A percentile compares a stretch with the other conserved stretches of the same genome.
These are phyloP conservation scores for Tagetes erecta DNA, from an alignment of 129 eudicot species.

Conservation along the genomic window DNA sequence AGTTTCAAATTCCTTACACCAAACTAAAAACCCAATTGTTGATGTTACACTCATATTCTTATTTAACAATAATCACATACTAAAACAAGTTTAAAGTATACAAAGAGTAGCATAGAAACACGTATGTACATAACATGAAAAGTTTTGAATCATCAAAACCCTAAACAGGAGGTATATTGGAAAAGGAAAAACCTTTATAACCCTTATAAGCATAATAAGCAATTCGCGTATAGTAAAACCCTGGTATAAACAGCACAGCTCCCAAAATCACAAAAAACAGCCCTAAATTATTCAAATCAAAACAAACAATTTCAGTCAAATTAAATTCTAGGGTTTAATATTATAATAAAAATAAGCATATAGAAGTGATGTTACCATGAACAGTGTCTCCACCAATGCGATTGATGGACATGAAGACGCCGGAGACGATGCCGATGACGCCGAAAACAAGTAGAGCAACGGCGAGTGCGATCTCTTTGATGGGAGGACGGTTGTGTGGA, in stretches of 20 bases:
- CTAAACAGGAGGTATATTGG: slow-evolving; percentile 78
- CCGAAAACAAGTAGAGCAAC: slow-evolving; percentile 72
- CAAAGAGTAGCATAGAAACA: too few species aligned
- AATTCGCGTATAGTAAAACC: slow-evolving; percentile 75
- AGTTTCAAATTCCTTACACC: too few species aligned
- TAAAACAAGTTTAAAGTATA: too few species aligned
- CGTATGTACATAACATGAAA: too few species aligned
- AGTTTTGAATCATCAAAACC: background rate
- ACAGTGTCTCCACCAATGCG: slow-evolving; percentile 72
- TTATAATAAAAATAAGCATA: background rate
- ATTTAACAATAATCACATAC: too few species aligned
- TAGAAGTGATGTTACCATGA: slow-evolving; percentile 47
- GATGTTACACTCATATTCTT: too few species aligned
- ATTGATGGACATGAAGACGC: slow-evolving; percentile 57
- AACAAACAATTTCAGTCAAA: background rate
- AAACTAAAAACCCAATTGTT: too few species aligned
- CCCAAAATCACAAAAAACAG: slow-evolving; percentile 71
- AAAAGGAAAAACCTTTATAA: slow-evolving; percentile 81
- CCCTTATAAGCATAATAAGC: slow-evolving; percentile 91
- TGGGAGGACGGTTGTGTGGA: slow-evolving; percentile 64
- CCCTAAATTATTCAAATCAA: slow-evolving; percentile 36
- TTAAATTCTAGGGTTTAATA: background rate
- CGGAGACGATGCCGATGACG: slow-evolving; percentile 52
- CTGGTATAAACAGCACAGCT: slow-evolving; percentile 73
- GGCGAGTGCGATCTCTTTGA: slow-evolving; percentile 82